Evolutionary conservation across 345 rosid genomes (phyloP), one percentile per base, ranked within the genome.

Genomic region (Boechera stricta): DNA sequence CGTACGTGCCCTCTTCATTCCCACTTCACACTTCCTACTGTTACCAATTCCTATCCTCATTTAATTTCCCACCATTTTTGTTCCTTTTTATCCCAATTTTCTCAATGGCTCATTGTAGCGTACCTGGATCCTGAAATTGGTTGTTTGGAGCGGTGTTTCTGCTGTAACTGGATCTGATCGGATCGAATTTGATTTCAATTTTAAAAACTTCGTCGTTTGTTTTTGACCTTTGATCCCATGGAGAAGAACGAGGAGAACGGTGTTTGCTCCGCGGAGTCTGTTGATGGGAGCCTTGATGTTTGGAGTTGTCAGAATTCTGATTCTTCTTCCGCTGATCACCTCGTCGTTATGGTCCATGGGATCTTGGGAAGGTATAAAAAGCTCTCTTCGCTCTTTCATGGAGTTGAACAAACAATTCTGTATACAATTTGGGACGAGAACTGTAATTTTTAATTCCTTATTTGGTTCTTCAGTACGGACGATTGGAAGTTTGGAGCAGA

Each of bases 401-500:
- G 24, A 21, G 24, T 21, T 21, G 24, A 21, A 21, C 24, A 21
- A 21, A 21, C 24, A 21, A 21, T 21, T 21, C 24, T 21, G 24
- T 21, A 21, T 28, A 28, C 32, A 31, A 31, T 31, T 31, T 18
- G 28, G 28, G 28, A n/a, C 9, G 5, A 51, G 10, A 51, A 7
- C 3, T 18, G 21, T 44, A 44, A 58, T 57, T 58, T 1, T 51
- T 67, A 0, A 7, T 49, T 49, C 18, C 26, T 18, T 2, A 9
- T 62, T 75, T 56, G 53, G 26, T 75, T 69, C 9, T 79, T 65
- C 95, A 96, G 99, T 82, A 74, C 89, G n/a, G 54, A 82, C 2
- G 91, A 96, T 85, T 96, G 98, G 99, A 91, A 91, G 79, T 96
- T 90, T 73, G 99, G 86, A 68, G 97, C 99, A 1, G 86, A 90